Evolutionary conservation across 139 green algal genomes (phyloP), one percentile per base, ranked within the genome.

Genomic region (Chlamydomonas incerta): DNA sequence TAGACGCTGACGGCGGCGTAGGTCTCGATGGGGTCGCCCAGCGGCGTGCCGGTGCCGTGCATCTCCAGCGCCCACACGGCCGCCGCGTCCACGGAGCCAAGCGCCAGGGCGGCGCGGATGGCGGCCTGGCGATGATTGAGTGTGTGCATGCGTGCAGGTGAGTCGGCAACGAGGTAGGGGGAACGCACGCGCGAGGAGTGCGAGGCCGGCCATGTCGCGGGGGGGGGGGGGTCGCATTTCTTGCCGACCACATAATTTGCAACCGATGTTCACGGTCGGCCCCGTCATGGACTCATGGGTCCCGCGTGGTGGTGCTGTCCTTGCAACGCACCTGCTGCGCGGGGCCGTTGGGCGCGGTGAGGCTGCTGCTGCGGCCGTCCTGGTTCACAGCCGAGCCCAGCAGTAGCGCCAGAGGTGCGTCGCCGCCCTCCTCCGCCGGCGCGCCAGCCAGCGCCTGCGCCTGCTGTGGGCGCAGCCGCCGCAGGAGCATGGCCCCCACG

Each of bases 271-370:
- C n/a, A n/a, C n/a, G n/a, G n/a, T n/a, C n/a, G n/a, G n/a, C n/a
- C n/a, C n/a, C n/a, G n/a, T n/a, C n/a, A n/a, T n/a, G n/a, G n/a
- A n/a, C n/a, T n/a, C n/a, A n/a, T n/a, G n/a, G n/a, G n/a, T n/a
- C n/a, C n/a, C n/a, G n/a, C n/a, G n/a, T n/a, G n/a, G n/a, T n/a
- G n/a, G n/a, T n/a, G n/a, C n/a, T n/a, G n/a, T n/a, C n/a, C n/a
- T n/a, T n/a, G n/a, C n/a, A n/a, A 26, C 66, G 24, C 20, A 90
- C 90, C 88, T 98, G 96, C 87, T 98, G 96, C 29, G 91, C 90
- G 9, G 95, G 95, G 10, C 96, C 96, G 57, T 97, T 98, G 24
- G 96, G 96, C 0, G 96, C 96, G 0, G 96, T 98, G 26, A 98
- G 90, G 81, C 92, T 95, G 91, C 91, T 96, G 75, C 91, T 96